phyloP scores from a whole-genome alignment of 257 asterid species.

The Ilex aquifolium region DNA sequence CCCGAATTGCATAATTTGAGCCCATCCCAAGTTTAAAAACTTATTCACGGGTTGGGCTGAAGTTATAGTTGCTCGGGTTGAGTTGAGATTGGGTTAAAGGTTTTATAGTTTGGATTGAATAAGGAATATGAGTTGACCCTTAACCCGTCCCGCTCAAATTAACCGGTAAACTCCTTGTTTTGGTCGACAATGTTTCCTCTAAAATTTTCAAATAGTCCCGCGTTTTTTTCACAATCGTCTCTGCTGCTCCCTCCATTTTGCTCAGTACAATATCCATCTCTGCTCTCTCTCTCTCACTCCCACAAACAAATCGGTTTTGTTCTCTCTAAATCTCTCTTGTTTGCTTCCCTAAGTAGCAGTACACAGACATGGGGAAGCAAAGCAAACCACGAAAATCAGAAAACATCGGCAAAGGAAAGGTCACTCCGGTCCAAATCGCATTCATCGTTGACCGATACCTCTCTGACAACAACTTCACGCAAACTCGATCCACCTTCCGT shows the following conservation, averaged over 20 bases:
- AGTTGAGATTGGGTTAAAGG: no score
- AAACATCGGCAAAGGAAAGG: conserved; percentile 68
- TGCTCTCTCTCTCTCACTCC: conserved; percentile 8
- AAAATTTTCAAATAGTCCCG: conserved; percentile 51
- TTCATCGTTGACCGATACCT: conserved; percentile 95
- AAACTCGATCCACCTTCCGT: conserved; percentile 59
- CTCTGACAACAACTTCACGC: conserved; percentile 44
- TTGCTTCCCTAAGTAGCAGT: no score
- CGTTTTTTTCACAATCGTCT: conserved; percentile 12
- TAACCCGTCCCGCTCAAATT: no score
- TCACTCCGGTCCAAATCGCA: conserved; percentile 77
- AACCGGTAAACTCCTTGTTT: no score
- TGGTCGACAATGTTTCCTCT: conserved; percentile 7
- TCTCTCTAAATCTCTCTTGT: neutral
- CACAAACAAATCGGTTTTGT: neutral
- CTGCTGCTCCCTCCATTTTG: conserved; percentile 6
- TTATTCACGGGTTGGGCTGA: no score
- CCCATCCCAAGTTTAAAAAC: no score
- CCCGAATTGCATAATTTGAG: no score
- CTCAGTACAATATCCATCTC: neutral
- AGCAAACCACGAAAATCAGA: conserved; percentile 46
- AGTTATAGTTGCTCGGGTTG: no score
- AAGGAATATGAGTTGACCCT: no score
- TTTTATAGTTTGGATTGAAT: no score
- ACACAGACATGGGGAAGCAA: conserved; percentile 47